These are phyloP conservation scores for Yamadazyma ubonensis DNA, from an alignment of 805 yeast genomes.

Conservation along the genomic window DNA sequence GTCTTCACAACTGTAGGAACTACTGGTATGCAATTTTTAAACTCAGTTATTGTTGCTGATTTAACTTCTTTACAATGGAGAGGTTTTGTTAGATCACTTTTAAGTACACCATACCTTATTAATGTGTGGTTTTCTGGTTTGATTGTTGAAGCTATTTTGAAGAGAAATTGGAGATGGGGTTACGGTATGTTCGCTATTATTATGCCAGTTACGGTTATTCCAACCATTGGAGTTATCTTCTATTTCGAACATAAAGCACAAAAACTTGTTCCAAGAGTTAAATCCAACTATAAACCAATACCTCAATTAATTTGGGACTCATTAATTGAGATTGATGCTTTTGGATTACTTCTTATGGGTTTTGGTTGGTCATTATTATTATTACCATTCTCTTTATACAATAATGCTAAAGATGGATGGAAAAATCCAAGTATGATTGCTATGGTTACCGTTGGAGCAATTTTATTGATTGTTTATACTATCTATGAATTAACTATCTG, in stretches of 20 bases:
- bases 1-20: conserved; percentile 22
- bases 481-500: conserved; percentile 36
- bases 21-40: conserved; percentile 21
- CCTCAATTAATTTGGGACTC: background rate
- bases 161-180: conserved; percentile 52
- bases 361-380: conserved; percentile 39
- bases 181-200: conserved; percentile 50
- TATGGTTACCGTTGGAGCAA: conserved; percentile 41
- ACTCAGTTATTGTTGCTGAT: conserved; percentile 22
- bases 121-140: conserved; percentile 44
- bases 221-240: conserved; percentile 30
- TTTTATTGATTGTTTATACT: conserved; percentile 30
- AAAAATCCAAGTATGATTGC: conserved; percentile 41
- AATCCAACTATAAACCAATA: conserved; percentile 1
- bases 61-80: conserved; percentile 27
- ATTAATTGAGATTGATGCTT: conserved; percentile 36
- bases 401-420: conserved; percentile 33
- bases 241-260: conserved; percentile 31
- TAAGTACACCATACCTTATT: conserved; percentile 41
- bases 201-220: conserved; percentile 39
- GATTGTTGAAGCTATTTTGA: conserved; percentile 30
- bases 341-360: conserved; percentile 37
- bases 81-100: conserved; percentile 17
- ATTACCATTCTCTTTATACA: conserved; percentile 38
- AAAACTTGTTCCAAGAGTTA: conserved; percentile 11